Percentiles rank a stretch among this genome's conserved stretches.
phyloP scores from a whole-genome alignment of 345 rosid species.

The Rhizophora mangle region DNA sequence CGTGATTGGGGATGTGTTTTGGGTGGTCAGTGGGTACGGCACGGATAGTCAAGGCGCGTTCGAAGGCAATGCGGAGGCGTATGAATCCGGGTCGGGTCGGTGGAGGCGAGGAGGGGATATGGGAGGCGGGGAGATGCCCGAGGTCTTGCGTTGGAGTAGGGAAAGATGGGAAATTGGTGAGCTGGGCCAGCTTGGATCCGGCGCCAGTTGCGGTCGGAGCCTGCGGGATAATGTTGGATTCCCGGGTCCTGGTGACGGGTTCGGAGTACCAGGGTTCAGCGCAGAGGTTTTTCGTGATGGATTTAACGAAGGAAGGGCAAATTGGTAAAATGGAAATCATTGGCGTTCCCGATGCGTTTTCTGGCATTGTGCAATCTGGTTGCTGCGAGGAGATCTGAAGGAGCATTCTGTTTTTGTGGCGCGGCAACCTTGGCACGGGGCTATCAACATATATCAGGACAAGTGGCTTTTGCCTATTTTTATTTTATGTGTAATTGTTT shows the following conservation, averaged over 20 bases:
- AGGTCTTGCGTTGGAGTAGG: slow-evolving; percentile 24
- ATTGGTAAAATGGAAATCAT: slow-evolving; percentile 40
- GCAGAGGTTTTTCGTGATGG: slow-evolving; percentile 38
- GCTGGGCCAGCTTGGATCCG: slow-evolving; percentile 12
- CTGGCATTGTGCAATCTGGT: slow-evolving; percentile 60
- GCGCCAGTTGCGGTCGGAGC: slow-evolving; percentile 35
- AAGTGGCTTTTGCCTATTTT: too few species aligned
- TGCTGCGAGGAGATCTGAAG: slow-evolving; percentile 46
- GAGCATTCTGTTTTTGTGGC: too few species aligned
- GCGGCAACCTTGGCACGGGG: too few species aligned
- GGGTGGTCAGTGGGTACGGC: slow-evolving; percentile 65
- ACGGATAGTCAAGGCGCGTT: slow-evolving; percentile 61
- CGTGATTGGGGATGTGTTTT: slow-evolving; percentile 52
- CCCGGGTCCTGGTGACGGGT: slow-evolving; percentile 41
- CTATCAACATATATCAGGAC: too few species aligned
- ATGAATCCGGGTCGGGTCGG: slow-evolving; percentile 31
- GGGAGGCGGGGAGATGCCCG: slow-evolving; percentile 44
- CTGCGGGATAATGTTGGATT: slow-evolving; percentile 35
- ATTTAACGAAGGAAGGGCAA: slow-evolving; percentile 19
- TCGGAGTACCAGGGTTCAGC: slow-evolving; percentile 51
- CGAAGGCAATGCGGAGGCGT: slow-evolving; percentile 46
- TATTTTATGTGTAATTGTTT: too few species aligned
- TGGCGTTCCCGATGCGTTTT: slow-evolving; percentile 34
- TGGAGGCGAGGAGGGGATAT: slow-evolving; percentile 50
- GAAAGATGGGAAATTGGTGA: slow-evolving; percentile 1